These are phyloP conservation scores for Xylogone sp. DNA, from an alignment of 2,329 filamentous ascomycete species.

Conservation along the genomic window DNA sequence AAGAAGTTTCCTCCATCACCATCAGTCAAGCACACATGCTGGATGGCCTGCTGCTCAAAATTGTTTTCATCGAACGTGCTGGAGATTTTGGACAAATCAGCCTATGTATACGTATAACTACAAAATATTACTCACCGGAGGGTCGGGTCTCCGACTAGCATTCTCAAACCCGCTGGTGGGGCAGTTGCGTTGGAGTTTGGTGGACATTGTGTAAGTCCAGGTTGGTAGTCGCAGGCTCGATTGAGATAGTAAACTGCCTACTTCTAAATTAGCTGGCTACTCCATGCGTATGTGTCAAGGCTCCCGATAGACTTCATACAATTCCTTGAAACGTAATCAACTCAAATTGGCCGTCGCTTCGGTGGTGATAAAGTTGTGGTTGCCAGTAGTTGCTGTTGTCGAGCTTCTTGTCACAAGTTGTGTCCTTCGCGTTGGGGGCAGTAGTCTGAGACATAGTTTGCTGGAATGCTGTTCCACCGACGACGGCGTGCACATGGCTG, in stretches of 20 bases:
- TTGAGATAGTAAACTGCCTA: conserved; percentile 28
- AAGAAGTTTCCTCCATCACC: not conserved
- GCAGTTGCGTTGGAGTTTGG: conserved; percentile 3
- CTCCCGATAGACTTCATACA: not conserved
- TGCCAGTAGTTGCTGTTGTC: conserved; percentile 17
- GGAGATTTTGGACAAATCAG: conserved; percentile 44
- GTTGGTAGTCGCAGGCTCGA: conserved; percentile 3
- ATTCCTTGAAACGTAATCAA: not conserved
- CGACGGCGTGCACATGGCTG: conserved; percentile 17
- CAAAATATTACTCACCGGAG: not conserved
- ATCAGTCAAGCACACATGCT: not conserved
- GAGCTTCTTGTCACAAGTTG: conserved; percentile 15
- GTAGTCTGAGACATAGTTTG: conserved; percentile 11
- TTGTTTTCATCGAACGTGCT: not conserved
- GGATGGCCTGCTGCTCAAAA: not conserved
- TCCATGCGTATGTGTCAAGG: conserved; percentile 3
- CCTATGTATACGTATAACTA: conserved; percentile 12
- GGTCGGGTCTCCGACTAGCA: conserved; percentile 16
- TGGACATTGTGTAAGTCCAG: not conserved
- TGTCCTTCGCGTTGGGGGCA: conserved; percentile 9
- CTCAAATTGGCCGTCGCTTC: conserved; percentile 12
- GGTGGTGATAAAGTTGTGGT: conserved; percentile 13
- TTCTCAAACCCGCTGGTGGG: conserved; percentile 13
- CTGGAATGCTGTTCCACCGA: conserved; percentile 19
- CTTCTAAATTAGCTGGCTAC: conserved; percentile 5